Conservation (phyloP, 345 rosid genomes). For the Punica granatum region DNA sequence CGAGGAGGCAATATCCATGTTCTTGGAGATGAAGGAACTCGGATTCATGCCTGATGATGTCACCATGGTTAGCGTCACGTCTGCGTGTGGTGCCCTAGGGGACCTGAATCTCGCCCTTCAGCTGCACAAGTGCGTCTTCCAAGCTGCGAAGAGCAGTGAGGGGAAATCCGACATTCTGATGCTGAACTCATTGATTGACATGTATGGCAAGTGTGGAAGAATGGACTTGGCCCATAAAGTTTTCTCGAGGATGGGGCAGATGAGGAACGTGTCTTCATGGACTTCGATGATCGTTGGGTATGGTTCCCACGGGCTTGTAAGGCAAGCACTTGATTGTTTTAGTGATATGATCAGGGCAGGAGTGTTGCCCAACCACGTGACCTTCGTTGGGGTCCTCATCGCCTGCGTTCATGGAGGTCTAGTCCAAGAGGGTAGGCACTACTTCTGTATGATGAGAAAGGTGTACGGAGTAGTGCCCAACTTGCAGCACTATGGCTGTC, state of each 20-base stretch:
- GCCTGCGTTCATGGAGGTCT: constrained; percentile 87
- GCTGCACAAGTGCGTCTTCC: constrained; percentile 61
- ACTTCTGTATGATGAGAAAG: constrained; percentile 51
- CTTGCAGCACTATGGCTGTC: constrained; percentile 68
- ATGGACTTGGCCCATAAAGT: constrained; percentile 65
- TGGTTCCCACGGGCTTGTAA: constrained; percentile 53
- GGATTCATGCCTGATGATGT: constrained; percentile 74
- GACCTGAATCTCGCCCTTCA: constrained; percentile 58
- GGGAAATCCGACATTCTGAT: constrained; percentile 46
- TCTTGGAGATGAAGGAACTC: constrained; percentile 38
- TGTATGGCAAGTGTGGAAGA: constrained; percentile 80
- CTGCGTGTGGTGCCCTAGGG: constrained; percentile 76
- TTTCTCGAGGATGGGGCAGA: constrained; percentile 33
- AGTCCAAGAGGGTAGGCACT: constrained; percentile 57
- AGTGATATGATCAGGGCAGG: constrained; percentile 40
- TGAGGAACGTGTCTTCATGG: constrained; percentile 72
- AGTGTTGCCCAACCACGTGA: constrained; percentile 60
- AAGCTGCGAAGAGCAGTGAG: constrained; percentile 23
- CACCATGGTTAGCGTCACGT: constrained; percentile 65
- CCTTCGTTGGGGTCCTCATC: constrained; percentile 66
- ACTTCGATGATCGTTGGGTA: constrained; percentile 73
- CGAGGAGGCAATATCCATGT: constrained; percentile 47
- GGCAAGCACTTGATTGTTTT: constrained; percentile 54
- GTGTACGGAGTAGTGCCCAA: constrained; percentile 39
- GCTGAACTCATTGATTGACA: constrained; percentile 66